A percentile compares a stretch with the other conserved stretches of the same genome.
Evolutionary conservation across 2,329 filamentous ascomycete genomes (phyloP).

Genomic region (Beauveria sp.): DNA sequence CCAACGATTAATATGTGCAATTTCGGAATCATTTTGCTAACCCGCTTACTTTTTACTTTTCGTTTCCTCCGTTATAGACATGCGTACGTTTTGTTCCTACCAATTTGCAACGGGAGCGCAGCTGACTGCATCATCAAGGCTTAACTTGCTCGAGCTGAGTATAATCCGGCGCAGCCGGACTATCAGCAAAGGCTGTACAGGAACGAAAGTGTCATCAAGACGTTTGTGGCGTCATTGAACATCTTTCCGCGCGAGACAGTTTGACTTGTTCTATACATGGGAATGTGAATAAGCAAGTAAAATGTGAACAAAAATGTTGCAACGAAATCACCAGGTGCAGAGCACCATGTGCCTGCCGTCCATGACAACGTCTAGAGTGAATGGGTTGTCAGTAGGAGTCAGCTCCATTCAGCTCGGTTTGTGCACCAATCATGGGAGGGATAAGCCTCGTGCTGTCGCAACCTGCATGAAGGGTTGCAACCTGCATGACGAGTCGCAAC

Average conservation of each 20-base stretch:
- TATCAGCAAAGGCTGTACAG: neutral
- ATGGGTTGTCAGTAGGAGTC: neutral
- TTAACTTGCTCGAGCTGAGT: neutral
- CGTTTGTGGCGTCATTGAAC: neutral
- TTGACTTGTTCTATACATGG: neutral
- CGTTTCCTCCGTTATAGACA: neutral
- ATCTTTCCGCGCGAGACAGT: neutral
- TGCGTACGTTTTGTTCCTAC: neutral
- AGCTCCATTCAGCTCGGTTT: neutral
- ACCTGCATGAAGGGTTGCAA: neutral
- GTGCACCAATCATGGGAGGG: neutral
- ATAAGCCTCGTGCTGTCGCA: conserved; percentile 1
- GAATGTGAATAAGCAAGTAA: neutral
- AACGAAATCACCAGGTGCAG: neutral
- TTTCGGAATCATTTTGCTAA: conserved; percentile 1
- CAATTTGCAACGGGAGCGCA: neutral
- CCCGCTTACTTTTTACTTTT: neutral
- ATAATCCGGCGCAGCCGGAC: neutral
- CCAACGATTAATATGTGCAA: neutral
- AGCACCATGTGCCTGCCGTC: neutral
- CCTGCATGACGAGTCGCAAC: no score
- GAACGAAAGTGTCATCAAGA: neutral
- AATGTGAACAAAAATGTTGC: neutral
- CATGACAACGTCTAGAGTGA: neutral
- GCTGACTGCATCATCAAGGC: conserved; percentile 4